Conservation (phyloP, 257 asterid genomes). For the Solanum appendiculatum region DNA sequence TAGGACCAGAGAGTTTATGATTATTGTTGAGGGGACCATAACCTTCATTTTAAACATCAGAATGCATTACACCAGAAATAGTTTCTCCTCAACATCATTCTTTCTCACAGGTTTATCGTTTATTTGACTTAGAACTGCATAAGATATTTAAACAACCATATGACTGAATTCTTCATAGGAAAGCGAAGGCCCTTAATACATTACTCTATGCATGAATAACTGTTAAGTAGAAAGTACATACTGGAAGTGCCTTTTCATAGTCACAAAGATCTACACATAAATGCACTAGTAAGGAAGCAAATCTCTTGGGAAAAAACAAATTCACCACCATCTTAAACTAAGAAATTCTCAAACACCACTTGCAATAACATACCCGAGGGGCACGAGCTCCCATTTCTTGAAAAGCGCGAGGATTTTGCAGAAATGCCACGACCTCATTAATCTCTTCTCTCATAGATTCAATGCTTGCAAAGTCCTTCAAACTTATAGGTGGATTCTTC, state of each 20-base stretch:
- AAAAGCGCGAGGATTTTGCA: conserved; percentile 84
- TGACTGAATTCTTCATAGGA: not conserved
- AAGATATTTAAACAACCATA: not conserved
- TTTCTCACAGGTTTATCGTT: not conserved
- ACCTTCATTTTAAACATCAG: not conserved
- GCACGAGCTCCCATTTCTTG: conserved; percentile 99
- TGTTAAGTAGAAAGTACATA: not conserved
- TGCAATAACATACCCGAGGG: conserved; percentile 67
- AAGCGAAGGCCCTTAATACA: not conserved
- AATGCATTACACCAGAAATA: not conserved
- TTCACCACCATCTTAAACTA: not conserved
- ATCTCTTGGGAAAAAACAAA: not conserved
- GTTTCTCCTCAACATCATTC: not conserved
- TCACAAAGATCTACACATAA: not conserved
- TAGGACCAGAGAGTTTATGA: not conserved
- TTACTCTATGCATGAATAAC: not conserved
- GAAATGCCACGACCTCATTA: conserved; percentile 91
- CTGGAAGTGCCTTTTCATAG: not conserved
- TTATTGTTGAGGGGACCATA: not conserved
- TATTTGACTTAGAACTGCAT: not conserved
- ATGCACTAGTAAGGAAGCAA: not conserved
- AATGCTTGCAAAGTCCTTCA: conserved; percentile 90
- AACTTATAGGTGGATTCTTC: conserved; percentile 83
- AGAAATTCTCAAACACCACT: not conserved
- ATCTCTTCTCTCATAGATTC: conserved; percentile 95